phyloP scores from a whole-genome alignment of 306 rosid species.

The Carpinus viminea region DNA sequence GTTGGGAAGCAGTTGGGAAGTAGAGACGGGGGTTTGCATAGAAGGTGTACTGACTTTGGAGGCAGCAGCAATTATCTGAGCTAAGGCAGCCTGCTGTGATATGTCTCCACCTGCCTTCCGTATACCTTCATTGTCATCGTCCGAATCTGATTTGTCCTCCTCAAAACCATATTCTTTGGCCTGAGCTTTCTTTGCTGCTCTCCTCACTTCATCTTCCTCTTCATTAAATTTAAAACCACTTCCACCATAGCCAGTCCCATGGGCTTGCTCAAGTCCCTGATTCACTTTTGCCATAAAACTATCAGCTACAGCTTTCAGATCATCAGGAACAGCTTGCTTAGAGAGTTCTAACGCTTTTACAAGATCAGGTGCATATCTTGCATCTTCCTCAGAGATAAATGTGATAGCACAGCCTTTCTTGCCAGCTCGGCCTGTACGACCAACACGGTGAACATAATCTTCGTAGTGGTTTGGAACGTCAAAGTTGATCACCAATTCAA shows the following conservation, averaged over 20 bases:
- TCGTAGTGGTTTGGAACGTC: conserved; percentile 96
- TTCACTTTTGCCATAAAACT: conserved; percentile 77
- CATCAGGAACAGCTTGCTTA: conserved; percentile 90
- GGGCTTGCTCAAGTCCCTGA: conserved; percentile 87
- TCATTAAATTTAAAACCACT: conserved; percentile 94
- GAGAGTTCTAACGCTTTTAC: conserved; percentile 87
- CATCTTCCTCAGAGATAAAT: conserved; percentile 83
- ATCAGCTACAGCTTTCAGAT: conserved; percentile 75
- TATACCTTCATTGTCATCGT: conserved; percentile 88
- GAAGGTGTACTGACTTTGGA: conserved; percentile 55
- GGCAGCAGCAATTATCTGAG: conserved; percentile 77
- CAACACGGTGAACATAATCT: conserved; percentile 96
- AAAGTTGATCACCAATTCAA: conserved; percentile 84
- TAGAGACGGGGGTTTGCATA: conserved; percentile 50
- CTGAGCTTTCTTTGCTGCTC: conserved; percentile 96
- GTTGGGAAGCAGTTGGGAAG: conserved; percentile 60
- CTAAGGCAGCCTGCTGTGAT: conserved; percentile 82
- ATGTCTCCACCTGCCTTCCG: conserved; percentile 85
- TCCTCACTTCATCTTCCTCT: conserved; percentile 95
- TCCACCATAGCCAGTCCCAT: conserved; percentile 98
- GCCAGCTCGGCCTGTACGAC: conserved; percentile 96
- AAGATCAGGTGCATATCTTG: conserved; percentile 88
- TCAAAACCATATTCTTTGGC: conserved; percentile 96
- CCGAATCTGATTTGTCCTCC: conserved; percentile 96
- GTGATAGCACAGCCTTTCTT: conserved; percentile 93